Evolutionary conservation across 73 alveolate species (phyloP), one percentile per base, ranked within the genome.

Genomic region (Uronychia binucleata): DNA sequence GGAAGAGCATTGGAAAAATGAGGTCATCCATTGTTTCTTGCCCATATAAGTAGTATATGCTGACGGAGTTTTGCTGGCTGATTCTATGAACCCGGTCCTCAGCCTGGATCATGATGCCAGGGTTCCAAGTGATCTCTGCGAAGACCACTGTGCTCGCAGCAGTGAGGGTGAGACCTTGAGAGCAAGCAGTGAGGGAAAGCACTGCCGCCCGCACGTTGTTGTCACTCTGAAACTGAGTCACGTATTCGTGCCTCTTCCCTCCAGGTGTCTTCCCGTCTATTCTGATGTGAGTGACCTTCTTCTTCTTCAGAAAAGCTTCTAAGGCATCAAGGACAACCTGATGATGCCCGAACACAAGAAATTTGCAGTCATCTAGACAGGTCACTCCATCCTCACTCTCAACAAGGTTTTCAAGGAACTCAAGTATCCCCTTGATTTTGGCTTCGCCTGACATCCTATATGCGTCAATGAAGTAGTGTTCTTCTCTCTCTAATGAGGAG

Each of bases 11-110:
- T 35, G 90, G 93, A 33, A 83, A 90, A 79, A 95, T 82, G 77
- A 86, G 74, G 34, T 96, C 99, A 87, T 96, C 99, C 30, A 96
- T 78, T 26, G 99, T 94, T 5, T 91, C 95, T 0, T 84, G 83
- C 1, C 98, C 99, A 82, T 94, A 88, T 83, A 98, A 85, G 84
- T 97, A 98, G 79, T 97, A 96, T 35, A 97, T 86, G 59, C 88
- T 93, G 26, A 98, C 99, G 34, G 89, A 77, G 46, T 95, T 87
- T 81, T 90, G 81, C 85, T 97, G 97, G 28, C 99, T 99, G 27
- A 97, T 91, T 28, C 99, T 88, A 90, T 98, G 99, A 0, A 96
- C 99, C 80, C 99, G 84, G 82, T 95, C 99, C 83, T 98, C 99
- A 0, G 99, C 99, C 81, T 98, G 96, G 34, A 88, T 88, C 99